Percentiles rank a stretch among this genome's conserved stretches.
phyloP scores from a whole-genome alignment of 2,329 filamentous ascomycete genomes.

The Botryotinia globosa region DNA sequence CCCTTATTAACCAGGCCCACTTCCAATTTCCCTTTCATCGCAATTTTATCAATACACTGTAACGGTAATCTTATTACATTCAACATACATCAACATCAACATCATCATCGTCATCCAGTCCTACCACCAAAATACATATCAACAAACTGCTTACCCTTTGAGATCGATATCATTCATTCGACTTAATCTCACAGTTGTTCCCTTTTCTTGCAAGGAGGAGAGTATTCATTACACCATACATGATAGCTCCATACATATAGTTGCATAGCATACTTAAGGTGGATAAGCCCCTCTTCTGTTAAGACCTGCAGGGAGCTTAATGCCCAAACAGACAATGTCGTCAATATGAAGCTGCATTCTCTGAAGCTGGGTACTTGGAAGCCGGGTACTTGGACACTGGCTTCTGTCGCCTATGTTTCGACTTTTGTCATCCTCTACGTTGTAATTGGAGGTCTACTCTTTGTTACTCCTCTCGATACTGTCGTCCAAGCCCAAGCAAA shows the following conservation, averaged over 20 bases:
- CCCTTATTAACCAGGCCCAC: background rate
- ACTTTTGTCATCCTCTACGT: conserved; percentile 40
- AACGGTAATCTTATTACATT: background rate
- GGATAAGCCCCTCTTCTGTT: conserved; percentile 16
- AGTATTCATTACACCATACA: background rate
- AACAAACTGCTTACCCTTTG: background rate
- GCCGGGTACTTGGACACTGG: conserved; percentile 14
- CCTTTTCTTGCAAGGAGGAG: background rate
- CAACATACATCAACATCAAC: background rate
- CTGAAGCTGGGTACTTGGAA: conserved; percentile 10
- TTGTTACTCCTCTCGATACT: conserved; percentile 76
- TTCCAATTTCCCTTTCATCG: background rate
- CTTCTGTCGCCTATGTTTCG: background rate
- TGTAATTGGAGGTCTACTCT: conserved; percentile 68
- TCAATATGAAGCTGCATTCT: conserved; percentile 9
- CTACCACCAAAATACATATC: background rate
- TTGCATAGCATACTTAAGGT: background rate
- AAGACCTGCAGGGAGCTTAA: conserved; percentile 17
- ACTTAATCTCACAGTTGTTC: background rate
- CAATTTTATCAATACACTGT: conserved; percentile 6
- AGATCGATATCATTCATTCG: background rate
- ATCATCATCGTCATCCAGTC: background rate
- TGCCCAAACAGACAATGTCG: conserved; percentile 17
- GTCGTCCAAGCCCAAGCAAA: conserved; percentile 73
- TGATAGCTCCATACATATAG: background rate